These are phyloP conservation scores for Mortierella sp. DNA, from an alignment of 371 early-diverging fungal genomes.

Conservation along the genomic window DNA sequence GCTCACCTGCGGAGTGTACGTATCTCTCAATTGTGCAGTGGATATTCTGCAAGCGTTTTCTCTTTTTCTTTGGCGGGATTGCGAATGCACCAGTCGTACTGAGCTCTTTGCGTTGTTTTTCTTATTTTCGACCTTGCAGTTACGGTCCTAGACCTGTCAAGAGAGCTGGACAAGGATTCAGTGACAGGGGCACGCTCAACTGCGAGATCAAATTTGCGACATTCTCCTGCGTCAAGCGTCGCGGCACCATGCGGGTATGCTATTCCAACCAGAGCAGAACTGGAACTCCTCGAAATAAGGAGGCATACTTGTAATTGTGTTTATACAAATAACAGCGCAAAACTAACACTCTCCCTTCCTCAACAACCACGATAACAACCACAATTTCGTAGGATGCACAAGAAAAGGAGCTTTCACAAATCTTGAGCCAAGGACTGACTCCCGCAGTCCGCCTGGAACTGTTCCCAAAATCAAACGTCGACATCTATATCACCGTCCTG, in stretches of 20 bases:
- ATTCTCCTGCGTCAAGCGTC: slow-evolving; percentile 84
- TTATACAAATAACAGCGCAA: too few relatives aligned
- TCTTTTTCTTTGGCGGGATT: background rate
- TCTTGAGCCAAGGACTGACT: slow-evolving; percentile 84
- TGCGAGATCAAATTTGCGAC: slow-evolving; percentile 94
- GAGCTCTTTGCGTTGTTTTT: background rate
- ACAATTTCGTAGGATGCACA: slow-evolving; percentile 76
- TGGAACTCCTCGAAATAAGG: background rate
- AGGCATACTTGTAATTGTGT: too few relatives aligned
- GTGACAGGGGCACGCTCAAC: slow-evolving; percentile 73
- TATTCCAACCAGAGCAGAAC: background rate
- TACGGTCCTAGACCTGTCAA: slow-evolving; percentile 80
- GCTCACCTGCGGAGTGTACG: slow-evolving; percentile 92
- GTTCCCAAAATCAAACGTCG: slow-evolving; percentile 91
- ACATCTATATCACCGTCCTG: slow-evolving; percentile 88
- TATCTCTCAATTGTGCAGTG: background rate
- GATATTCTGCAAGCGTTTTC: too few relatives aligned
- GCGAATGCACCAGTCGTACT: background rate
- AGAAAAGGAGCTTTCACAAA: slow-evolving; percentile 85
- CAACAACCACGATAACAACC: background rate
- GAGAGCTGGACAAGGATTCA: slow-evolving; percentile 60
- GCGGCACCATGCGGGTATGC: slow-evolving; percentile 67
- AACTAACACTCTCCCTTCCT: too few relatives aligned
- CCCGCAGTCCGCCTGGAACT: slow-evolving; percentile 90
- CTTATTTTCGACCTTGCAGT: slow-evolving; percentile 52